Percentiles rank a stretch among this genome's conserved stretches.
phyloP scores from a whole-genome alignment of 1,284 basidiomycete genomes.

The Psilocybe mexicana region DNA sequence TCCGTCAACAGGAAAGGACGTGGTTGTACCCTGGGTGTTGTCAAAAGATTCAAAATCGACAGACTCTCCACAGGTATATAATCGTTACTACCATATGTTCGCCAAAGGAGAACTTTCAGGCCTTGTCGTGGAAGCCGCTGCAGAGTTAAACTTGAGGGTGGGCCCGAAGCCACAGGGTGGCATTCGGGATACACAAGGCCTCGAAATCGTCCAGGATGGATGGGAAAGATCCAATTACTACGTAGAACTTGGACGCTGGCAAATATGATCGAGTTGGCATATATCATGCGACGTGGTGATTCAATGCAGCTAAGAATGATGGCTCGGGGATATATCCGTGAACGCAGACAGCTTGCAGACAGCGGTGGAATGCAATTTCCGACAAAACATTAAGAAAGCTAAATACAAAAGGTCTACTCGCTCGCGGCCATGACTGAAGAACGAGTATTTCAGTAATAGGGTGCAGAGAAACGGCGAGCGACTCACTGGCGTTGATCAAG shows the following conservation, averaged over 20 bases:
- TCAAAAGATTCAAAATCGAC: conserved; percentile 18
- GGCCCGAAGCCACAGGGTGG: conserved; percentile 32
- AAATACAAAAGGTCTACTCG: conserved; percentile 47
- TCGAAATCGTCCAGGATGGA: conserved; percentile 71
- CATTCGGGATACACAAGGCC: conserved; percentile 36
- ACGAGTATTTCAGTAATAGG: conserved; percentile 4
- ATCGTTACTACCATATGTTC: conserved; percentile 96
- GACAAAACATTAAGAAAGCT: conserved; percentile 19
- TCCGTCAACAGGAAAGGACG: conserved; percentile 38
- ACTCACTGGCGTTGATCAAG: conserved; percentile 93
- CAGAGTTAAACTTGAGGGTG: conserved; percentile 55
- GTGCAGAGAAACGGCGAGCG: conserved; percentile 11
- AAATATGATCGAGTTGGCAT: conserved; percentile 16
- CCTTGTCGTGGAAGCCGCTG: conserved; percentile 65
- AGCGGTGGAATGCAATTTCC: conserved; percentile 23
- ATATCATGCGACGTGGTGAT: background rate
- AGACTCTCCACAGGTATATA: conserved; percentile 52
- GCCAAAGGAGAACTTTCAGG: conserved; percentile 70
- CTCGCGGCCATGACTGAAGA: conserved; percentile 69
- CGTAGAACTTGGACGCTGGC: conserved; percentile 69
- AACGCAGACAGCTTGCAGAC: conserved; percentile 20
- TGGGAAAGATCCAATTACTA: conserved; percentile 90
- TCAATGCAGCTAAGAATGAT: background rate
- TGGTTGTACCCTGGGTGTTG: conserved; percentile 50
- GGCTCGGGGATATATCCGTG: conserved; percentile 3